phyloP scores from a whole-genome alignment of 2,329 filamentous ascomycete genomes.

The Fusarium humuli region DNA sequence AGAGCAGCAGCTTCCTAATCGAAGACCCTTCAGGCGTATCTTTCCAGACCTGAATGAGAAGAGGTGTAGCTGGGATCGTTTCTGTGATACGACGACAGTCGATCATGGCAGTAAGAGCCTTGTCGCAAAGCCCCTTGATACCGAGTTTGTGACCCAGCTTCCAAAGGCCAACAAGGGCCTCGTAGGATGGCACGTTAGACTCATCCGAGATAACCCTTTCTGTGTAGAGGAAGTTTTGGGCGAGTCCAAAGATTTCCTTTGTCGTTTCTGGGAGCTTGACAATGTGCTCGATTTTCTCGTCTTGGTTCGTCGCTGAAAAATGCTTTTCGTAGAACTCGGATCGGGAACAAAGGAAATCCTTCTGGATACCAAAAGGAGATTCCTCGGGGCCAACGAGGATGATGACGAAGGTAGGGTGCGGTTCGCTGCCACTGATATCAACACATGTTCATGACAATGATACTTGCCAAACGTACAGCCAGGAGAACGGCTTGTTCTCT shows the following conservation, averaged over 20 bases:
- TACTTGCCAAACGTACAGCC: slow-evolving; percentile 50
- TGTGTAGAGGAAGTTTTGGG: slow-evolving; percentile 67
- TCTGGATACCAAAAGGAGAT: slow-evolving; percentile 67
- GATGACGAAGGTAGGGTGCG: slow-evolving; percentile 67
- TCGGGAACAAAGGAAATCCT: slow-evolving; percentile 66
- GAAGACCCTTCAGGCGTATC: slow-evolving; percentile 71
- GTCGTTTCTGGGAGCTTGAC: slow-evolving; percentile 62
- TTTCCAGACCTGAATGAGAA: slow-evolving; percentile 71
- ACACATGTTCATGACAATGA: background rate
- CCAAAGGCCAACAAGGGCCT: slow-evolving; percentile 66
- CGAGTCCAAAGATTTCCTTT: slow-evolving; percentile 65
- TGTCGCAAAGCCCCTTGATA: slow-evolving; percentile 67
- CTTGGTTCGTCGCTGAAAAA: slow-evolving; percentile 53
- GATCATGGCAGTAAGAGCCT: slow-evolving; percentile 67
- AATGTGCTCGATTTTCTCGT: slow-evolving; percentile 61
- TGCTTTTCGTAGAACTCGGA: slow-evolving; percentile 61
- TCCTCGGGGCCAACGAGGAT: slow-evolving; percentile 65
- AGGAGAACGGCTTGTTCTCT: slow-evolving; percentile 51
- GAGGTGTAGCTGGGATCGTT: slow-evolving; percentile 67
- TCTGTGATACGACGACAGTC: slow-evolving; percentile 65
- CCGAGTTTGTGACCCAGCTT: slow-evolving; percentile 65
- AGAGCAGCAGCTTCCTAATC: slow-evolving; percentile 67
- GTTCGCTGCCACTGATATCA: slow-evolving; percentile 55
- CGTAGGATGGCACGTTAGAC: slow-evolving; percentile 62
- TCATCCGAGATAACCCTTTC: slow-evolving; percentile 58